Evolutionary conservation across 1,139 yeast genomes (phyloP), one percentile per base, ranked within the genome.

Genomic region (Kazachstania sp.): DNA sequence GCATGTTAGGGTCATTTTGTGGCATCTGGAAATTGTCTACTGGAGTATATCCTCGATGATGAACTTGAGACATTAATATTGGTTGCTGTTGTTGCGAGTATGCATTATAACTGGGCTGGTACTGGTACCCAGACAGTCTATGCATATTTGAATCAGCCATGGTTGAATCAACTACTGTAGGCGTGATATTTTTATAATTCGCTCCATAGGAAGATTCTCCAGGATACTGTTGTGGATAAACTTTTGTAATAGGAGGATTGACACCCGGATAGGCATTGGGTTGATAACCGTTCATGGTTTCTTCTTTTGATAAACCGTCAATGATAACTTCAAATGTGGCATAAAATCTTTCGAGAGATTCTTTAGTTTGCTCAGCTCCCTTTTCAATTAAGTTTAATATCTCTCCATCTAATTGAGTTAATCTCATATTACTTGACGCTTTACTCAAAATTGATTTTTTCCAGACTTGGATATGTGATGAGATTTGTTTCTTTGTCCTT

Each of bases 391-490:
- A 51, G 29, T 50, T 54, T 44, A 56, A 51, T 34, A 58, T 58
- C 55, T 59, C 65, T 37, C 37, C 51, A 49, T 58, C 67, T 40
- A 58, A 50, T 31, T 54, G 49, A n/a, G 61, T 53, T 31, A 60
- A 49, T n/a, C 51, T 48, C 48, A 57, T 48, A 39, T 53, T 51
- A 34, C 58, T 54, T 18, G 56, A 44, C 19, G 58, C 45, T 48
- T 63, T 63, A 46, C 56, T 62, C 26, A 60, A 47, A 23, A 63
- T 60, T 4, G 66, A 58, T 49, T 63, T 63, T 45, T 63, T 63
- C 66, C 65, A 63, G n/a, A 90, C 97, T 69, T 90, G 98, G 51
- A 92, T 86, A 64, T 92, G 97, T 47, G 90, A 81, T 3, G 95
- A 83, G 8, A 90, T 95, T 69, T 90, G 98, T 64, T 90, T 90